Conservation (phyloP, 345 rosid genomes). For the Eucalyptus erythrocorys region DNA sequence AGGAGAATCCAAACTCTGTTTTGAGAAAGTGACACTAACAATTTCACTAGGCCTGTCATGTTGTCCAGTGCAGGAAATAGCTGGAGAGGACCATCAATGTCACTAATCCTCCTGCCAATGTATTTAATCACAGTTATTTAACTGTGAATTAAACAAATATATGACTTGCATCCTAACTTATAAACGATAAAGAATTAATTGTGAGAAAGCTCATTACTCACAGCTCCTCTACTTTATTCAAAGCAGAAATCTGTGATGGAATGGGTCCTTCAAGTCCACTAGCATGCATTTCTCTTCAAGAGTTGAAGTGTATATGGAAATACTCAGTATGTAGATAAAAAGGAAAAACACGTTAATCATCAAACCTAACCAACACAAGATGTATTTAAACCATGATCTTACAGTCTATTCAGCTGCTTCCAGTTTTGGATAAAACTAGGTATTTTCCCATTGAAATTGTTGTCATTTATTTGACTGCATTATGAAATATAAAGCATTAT, state of each 20-base stretch:
- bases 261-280: constrained; percentile 47
- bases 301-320: background rate
- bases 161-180: background rate
- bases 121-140: background rate
- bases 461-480: constrained; percentile 70
- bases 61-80: constrained; percentile 13
- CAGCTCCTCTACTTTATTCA: constrained; percentile 17
- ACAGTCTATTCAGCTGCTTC: constrained; percentile 52
- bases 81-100: constrained; percentile 21
- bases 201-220: constrained; percentile 10
- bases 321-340: background rate
- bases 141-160: background rate
- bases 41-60: constrained; percentile 8
- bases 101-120: constrained; percentile 32
- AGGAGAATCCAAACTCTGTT: background rate
- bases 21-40: constrained; percentile 10
- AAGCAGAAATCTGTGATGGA: constrained; percentile 19
- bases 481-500: background rate
- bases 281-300: constrained; percentile 43
- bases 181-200: background rate
- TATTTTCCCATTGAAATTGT: constrained; percentile 54
- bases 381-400: constrained; percentile 10
- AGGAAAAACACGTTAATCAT: background rate
- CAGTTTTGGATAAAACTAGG: constrained; percentile 56
- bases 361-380: background rate